Conservation (phyloP, 306 rosid genomes). For the Sicyos edulis region DNA sequence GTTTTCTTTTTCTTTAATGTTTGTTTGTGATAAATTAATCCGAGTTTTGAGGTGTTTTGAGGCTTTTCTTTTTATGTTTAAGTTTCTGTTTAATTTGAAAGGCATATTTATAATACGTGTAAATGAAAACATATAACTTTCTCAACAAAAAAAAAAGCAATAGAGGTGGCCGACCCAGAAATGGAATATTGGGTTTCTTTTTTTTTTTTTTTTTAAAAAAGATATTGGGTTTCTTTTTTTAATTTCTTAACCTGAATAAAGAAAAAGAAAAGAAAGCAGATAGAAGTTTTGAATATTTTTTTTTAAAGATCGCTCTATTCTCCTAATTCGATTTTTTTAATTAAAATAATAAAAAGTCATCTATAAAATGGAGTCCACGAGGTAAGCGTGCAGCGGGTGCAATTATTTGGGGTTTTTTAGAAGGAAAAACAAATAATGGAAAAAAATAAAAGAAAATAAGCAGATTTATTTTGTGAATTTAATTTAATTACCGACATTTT, state of each 20-base stretch:
- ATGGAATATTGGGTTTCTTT: background rate
- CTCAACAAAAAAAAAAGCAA: background rate
- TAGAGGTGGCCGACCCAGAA: background rate
- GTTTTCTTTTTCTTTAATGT: background rate
- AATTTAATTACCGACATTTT: background rate
- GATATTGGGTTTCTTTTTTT: background rate
- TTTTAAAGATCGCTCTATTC: background rate
- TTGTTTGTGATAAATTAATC: slow-evolving; percentile 9
- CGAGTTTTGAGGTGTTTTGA: background rate
- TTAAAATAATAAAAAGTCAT: background rate
- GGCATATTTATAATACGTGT: background rate
- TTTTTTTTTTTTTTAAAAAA: no score
- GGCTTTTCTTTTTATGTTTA: background rate
- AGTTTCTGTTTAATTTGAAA: background rate
- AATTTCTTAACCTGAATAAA: background rate
- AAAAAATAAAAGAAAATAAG: background rate
- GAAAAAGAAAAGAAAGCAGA: background rate
- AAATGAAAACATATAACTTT: background rate
- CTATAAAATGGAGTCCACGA: background rate
- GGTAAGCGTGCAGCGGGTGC: slow-evolving; percentile 5
- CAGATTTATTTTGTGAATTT: background rate
- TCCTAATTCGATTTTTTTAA: background rate
- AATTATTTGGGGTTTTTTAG: background rate
- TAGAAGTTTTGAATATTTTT: background rate
- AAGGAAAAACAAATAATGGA: background rate